Evolutionary conservation across 768 basidiomycete genomes (phyloP), one percentile per base, ranked within the genome.

Genomic region (Auriscalpium orientale): DNA sequence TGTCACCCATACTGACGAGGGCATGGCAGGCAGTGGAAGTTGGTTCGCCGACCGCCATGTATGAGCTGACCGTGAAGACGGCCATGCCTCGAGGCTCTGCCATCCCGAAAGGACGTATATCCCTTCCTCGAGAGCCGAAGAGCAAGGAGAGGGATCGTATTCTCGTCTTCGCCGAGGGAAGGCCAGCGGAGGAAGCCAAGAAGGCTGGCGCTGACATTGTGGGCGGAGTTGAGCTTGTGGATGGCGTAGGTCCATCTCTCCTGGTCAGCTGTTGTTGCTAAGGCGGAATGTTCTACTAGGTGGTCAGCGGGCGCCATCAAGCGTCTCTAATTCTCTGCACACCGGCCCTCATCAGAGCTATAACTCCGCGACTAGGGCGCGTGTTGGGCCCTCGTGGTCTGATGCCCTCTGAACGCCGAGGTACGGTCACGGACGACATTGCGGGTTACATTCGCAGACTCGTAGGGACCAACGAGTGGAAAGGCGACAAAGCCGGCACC

Each of bases 321-420:
- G 93, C 89, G 6, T 92, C 90, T 13, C 85, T 89, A 46, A 87
- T 94, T 62, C 78, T 98, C 28, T 89, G 87, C 53, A 91, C 91
- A 0, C 83, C 91, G 3, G 78, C 82, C 13, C 82, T 95, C 65
- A 81, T 93, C 53, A 80, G 83, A 46, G 71, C 83, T 35, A 90
- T 98, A 58, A 85, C 87, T 12, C 83, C 88, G 5, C 85, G 81
- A 65, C 78, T 98, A 2, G 94, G 83, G 69, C 73, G 90, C 73
- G 72, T 87, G 70, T 74, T 89, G 71, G 71, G 95, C 63, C 95
- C 93, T 44, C 83, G 91, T 52, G 95, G 95, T 55, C 73, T 98
- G 46, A 97, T 99, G 95, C 97, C 97, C 11, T 89, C 90, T 8
- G 91, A 88, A 59, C 85, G 94, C 68, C 80, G 94, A 56, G 97